phyloP scores from a whole-genome alignment of 1,139 yeast genomes.

The Groenewaldozyma auringiensis region DNA sequence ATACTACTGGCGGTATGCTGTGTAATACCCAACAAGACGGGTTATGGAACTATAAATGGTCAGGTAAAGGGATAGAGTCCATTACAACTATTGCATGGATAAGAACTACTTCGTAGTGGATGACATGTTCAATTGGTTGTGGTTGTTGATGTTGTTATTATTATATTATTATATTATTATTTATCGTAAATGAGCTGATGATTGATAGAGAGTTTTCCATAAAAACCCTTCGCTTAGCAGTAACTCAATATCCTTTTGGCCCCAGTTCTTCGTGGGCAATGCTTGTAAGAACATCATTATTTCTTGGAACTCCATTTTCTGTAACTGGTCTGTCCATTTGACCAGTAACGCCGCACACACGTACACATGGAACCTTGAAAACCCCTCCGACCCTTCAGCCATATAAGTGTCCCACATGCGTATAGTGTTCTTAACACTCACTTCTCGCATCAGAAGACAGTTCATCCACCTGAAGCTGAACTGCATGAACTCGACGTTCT shows the following conservation, averaged over 20 bases:
- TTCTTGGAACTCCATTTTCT: slow-evolving; percentile 90
- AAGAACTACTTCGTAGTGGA: slow-evolving; percentile 8
- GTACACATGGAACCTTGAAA: slow-evolving; percentile 88
- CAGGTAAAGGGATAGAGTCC: slow-evolving; percentile 17
- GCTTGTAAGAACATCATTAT: slow-evolving; percentile 82
- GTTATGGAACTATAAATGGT: slow-evolving; percentile 27
- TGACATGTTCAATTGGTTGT: no score
- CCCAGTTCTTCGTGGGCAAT: slow-evolving; percentile 82
- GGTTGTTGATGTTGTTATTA: no score
- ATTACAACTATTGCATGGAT: slow-evolving; percentile 31
- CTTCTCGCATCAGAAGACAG: slow-evolving; percentile 90
- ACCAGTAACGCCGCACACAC: slow-evolving; percentile 97
- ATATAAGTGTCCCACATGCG: slow-evolving; percentile 98
- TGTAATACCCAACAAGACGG: slow-evolving; percentile 33
- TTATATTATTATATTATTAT: not conserved
- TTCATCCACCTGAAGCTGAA: slow-evolving; percentile 99
- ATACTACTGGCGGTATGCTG: slow-evolving; percentile 26
- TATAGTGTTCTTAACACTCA: slow-evolving; percentile 65
- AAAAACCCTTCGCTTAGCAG: slow-evolving; percentile 91
- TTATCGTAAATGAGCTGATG: slow-evolving; percentile 41
- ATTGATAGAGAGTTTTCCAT: slow-evolving; percentile 91
- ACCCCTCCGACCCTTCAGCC: slow-evolving; percentile 81
- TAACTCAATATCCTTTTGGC: slow-evolving; percentile 82
- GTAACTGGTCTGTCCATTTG: slow-evolving; percentile 70
- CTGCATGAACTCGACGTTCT: slow-evolving; percentile 86